A percentile compares a stretch with the other conserved stretches of the same genome.
phyloP scores from a whole-genome alignment of 345 rosid genomes.

The Syzygium oleosum region DNA sequence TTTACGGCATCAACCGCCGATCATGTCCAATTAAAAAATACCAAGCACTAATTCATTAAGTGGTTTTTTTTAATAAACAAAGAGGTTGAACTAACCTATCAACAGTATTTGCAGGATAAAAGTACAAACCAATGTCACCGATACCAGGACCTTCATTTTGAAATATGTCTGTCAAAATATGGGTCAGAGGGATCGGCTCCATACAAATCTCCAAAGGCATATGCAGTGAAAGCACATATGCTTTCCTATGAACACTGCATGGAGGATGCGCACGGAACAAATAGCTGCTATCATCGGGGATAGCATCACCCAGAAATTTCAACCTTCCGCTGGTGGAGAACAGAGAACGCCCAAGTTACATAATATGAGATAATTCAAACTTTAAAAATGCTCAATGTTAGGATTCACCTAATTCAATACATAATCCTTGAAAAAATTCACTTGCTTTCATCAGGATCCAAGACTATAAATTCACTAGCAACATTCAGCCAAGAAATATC shows the following conservation, averaged over 20 bases:
- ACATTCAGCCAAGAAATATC: not conserved
- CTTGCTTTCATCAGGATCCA: not conserved
- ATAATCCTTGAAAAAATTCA: not conserved
- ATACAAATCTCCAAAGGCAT: conserved; percentile 42
- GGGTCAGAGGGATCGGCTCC: conserved; percentile 28
- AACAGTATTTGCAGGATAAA: conserved; percentile 33
- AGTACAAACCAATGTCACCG: conserved; percentile 35
- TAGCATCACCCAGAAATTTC: conserved; percentile 4
- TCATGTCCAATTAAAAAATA: not conserved
- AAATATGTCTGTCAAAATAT: conserved; percentile 16
- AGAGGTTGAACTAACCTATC: conserved; percentile 34
- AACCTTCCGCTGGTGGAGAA: conserved; percentile 43
- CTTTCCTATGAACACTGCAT: conserved; percentile 25
- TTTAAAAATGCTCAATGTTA: not conserved
- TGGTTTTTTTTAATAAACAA: not conserved
- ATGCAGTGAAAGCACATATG: conserved; percentile 24
- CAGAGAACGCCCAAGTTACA: conserved; percentile 1
- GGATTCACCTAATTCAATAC: not conserved
- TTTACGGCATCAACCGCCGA: not conserved
- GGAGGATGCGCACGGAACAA: conserved; percentile 43
- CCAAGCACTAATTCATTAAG: not conserved
- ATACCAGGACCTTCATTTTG: conserved; percentile 24
- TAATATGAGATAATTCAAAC: not conserved
- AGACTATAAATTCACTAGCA: not conserved
- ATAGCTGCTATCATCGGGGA: conserved; percentile 20